Percentiles rank a stretch among this genome's conserved stretches.
Conservation (phyloP, 495 filamentous ascomycete species). For the Oleoguttula mirabilis region DNA sequence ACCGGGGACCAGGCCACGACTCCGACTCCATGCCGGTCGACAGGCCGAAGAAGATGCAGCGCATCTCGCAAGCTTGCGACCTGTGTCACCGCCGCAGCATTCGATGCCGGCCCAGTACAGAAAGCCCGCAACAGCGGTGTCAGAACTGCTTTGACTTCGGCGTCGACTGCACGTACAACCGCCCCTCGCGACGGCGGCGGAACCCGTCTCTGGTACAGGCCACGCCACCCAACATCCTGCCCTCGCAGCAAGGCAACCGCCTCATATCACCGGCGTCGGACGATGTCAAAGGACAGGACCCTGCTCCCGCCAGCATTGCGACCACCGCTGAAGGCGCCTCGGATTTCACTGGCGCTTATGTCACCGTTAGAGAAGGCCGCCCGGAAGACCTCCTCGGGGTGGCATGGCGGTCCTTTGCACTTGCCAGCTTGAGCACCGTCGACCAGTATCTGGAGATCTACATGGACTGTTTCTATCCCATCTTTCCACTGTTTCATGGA, state of each 20-base stretch:
- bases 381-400: conserved; percentile 2
- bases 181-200: conserved; percentile 7
- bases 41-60: conserved; percentile 15
- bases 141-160: conserved; percentile 17
- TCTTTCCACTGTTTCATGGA: conserved; percentile 41
- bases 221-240: conserved; percentile 4
- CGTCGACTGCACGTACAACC: conserved; percentile 13
- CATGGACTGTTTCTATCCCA: conserved; percentile 35
- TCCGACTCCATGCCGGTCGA: too few relatives aligned
- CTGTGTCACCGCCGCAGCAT: conserved; percentile 11
- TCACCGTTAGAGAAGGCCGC: conserved; percentile 1
- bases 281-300: not conserved
- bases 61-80: conserved; percentile 15
- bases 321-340: not conserved
- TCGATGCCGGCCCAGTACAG: conserved; percentile 9
- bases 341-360: conserved; percentile 1
- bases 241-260: not conserved
- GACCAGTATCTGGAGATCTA: conserved; percentile 30
- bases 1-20: too few relatives aligned
- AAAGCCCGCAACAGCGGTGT: conserved; percentile 6
- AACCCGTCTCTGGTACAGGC: conserved; percentile 5
- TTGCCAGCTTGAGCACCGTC: conserved; percentile 7
- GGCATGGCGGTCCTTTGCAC: conserved; percentile 9
- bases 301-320: not conserved
- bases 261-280: not conserved